Percentiles rank a stretch among this genome's conserved stretches.
These are phyloP conservation scores for Tolypocladium album DNA, from an alignment of 2,329 filamentous ascomycete genomes.

Conservation along the genomic window DNA sequence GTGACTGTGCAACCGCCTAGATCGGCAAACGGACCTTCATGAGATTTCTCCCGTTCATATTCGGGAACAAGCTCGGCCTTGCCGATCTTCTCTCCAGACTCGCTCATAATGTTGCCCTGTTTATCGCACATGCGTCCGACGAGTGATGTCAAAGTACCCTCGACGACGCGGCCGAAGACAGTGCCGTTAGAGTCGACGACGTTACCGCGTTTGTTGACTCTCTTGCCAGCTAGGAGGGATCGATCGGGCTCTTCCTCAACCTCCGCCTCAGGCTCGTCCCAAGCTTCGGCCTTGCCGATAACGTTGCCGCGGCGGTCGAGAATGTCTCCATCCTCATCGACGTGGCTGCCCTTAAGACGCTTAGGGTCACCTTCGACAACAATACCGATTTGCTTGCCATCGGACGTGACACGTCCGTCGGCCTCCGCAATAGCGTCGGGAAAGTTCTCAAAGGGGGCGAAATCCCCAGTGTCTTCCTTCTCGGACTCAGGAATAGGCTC, in stretches of 20 bases:
- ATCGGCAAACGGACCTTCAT: conserved; percentile 60
- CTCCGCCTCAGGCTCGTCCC: conserved; percentile 39
- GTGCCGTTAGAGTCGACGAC: conserved; percentile 42
- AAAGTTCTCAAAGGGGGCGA: conserved; percentile 47
- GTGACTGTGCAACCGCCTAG: conserved; percentile 53
- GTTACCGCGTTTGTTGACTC: conserved; percentile 60
- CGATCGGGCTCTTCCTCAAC: conserved; percentile 46
- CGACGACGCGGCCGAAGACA: conserved; percentile 54
- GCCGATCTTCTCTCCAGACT: conserved; percentile 55
- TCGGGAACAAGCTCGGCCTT: conserved; percentile 57
- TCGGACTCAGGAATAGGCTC: conserved; percentile 47
- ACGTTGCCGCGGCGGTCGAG: conserved; percentile 57
- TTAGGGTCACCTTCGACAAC: conserved; percentile 54
- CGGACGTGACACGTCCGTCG: conserved; percentile 39
- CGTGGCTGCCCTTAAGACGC: conserved; percentile 51
- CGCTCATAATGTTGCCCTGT: conserved; percentile 60
- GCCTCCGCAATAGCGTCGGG: conserved; percentile 41
- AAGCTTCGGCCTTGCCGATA: conserved; percentile 57
- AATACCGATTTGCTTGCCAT: conserved; percentile 46
- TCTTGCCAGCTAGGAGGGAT: conserved; percentile 56
- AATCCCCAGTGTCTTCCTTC: conserved; percentile 34
- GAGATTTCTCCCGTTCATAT: conserved; percentile 48
- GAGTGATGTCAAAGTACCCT: conserved; percentile 54
- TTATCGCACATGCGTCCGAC: conserved; percentile 61
- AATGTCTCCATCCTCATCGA: conserved; percentile 60